These are phyloP conservation scores for Phoma sp. DNA, from an alignment of 2,329 filamentous ascomycete species.

Conservation along the genomic window DNA sequence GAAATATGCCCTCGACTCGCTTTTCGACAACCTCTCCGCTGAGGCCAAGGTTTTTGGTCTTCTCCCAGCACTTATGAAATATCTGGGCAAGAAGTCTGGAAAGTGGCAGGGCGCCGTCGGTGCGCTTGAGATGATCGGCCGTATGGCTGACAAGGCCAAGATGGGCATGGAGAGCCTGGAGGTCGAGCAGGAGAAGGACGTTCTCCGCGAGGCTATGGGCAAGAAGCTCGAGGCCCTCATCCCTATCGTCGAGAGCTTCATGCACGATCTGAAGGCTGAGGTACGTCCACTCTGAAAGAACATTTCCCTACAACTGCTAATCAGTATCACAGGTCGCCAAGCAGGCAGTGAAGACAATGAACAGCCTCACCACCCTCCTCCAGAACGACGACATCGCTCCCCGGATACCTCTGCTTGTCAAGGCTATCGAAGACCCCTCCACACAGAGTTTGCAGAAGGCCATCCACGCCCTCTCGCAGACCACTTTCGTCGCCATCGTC, in stretches of 20 bases:
- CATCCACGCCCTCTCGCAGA: constrained; percentile 94
- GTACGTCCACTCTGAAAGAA: constrained; percentile 16
- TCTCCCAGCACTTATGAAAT: constrained; percentile 74
- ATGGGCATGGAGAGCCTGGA: constrained; percentile 83
- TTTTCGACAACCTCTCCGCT: constrained; percentile 78
- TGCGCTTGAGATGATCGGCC: constrained; percentile 82
- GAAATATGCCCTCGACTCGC: constrained; percentile 89
- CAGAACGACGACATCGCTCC: constrained; percentile 97
- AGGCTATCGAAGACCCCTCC: constrained; percentile 94
- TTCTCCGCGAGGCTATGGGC: constrained; percentile 89
- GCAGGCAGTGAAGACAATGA: constrained; percentile 92
- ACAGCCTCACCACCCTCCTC: constrained; percentile 82
- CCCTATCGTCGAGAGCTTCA: constrained; percentile 86
- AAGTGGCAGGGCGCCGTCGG: constrained; percentile 98
- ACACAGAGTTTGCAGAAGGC: constrained; percentile 89
- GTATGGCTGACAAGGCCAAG: constrained; percentile 94
- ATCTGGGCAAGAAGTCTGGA: constrained; percentile 81
- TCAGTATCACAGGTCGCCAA: constrained; percentile 62
- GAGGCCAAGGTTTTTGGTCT: constrained; percentile 85
- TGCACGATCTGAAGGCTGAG: constrained; percentile 95
- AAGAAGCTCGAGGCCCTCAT: constrained; percentile 85
- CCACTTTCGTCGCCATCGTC: constrained; percentile 96
- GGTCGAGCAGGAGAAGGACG: constrained; percentile 84
- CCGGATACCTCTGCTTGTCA: constrained; percentile 87
- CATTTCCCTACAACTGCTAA: constrained; percentile 10